Evolutionary conservation across 208 protist genomes (phyloP).

Genomic region (Leishmania lainsoni): DNA sequence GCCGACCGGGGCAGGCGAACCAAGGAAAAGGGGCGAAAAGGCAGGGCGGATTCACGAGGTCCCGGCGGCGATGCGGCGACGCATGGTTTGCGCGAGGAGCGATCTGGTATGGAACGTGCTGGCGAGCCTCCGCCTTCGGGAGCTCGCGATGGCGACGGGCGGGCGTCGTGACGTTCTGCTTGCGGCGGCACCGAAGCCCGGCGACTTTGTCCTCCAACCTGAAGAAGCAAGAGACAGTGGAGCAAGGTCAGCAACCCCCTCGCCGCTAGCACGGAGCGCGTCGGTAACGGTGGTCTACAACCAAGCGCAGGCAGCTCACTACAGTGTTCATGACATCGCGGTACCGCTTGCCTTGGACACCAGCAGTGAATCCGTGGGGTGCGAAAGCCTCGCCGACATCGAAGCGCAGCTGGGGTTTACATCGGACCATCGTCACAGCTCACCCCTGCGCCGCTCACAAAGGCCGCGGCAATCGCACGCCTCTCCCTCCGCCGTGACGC

Average conservation of each 20-base stretch:
- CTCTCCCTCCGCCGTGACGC: neutral
- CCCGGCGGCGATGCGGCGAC: conserved; percentile 30
- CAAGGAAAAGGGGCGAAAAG: too few species aligned
- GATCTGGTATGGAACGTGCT: conserved; percentile 77
- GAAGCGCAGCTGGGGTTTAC: conserved; percentile 20
- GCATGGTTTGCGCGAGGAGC: conserved; percentile 36
- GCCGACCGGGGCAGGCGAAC: too few species aligned
- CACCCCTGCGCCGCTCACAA: neutral
- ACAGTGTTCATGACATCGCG: conserved; percentile 25
- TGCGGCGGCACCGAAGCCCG: conserved; percentile 38
- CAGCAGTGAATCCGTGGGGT: conserved; percentile 5
- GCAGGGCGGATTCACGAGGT: conserved; percentile 35
- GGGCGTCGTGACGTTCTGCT: conserved; percentile 21
- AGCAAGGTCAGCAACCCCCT: neutral
- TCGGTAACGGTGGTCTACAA: conserved; percentile 14
- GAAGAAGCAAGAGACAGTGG: neutral
- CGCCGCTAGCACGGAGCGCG: neutral
- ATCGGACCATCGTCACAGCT: neutral
- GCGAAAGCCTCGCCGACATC: conserved; percentile 18
- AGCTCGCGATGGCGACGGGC: conserved; percentile 22
- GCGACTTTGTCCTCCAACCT: conserved; percentile 60
- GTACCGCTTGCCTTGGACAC: conserved; percentile 16
- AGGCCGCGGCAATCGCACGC: neutral
- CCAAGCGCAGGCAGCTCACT: conserved; percentile 17
- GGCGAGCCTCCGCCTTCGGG: conserved; percentile 64